Percentiles rank a stretch among this genome's conserved stretches.
phyloP scores from a whole-genome alignment of 2,329 filamentous ascomycete genomes.

The Clarireedia homoeocarpa region DNA sequence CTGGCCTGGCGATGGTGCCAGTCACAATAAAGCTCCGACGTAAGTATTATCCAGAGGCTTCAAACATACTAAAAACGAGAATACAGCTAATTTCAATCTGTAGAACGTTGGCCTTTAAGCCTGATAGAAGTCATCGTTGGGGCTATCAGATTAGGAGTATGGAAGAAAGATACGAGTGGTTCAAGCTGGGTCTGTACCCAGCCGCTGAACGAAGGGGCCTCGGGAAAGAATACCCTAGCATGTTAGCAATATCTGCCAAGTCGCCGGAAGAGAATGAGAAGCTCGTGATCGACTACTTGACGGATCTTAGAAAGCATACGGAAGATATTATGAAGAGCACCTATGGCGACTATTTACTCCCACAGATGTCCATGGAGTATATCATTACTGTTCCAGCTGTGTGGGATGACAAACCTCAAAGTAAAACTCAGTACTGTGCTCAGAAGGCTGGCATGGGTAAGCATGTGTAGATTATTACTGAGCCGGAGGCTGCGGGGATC shows the following conservation, averaged over 20 bases:
- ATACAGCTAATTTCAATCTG: no score
- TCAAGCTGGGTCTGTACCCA: neutral
- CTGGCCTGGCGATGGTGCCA: neutral
- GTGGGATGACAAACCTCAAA: slow-evolving; percentile 1
- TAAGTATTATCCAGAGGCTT: neutral
- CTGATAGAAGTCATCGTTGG: neutral
- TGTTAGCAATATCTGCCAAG: neutral
- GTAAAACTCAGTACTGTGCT: neutral
- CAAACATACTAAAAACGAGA: no score
- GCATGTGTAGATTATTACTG: slow-evolving; percentile 1
- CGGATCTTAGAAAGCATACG: neutral
- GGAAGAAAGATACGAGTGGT: neutral
- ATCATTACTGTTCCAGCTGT: slow-evolving; percentile 3
- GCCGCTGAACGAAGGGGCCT: neutral
- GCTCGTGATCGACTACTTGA: neutral
- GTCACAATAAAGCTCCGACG: neutral
- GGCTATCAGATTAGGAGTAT: neutral
- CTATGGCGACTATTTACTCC: neutral
- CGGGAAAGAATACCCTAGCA: neutral
- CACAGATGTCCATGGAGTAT: neutral
- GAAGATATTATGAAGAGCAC: neutral
- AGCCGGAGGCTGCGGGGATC: neutral
- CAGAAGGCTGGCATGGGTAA: neutral
- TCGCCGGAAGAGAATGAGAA: neutral
- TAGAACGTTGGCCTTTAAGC: neutral